These are phyloP conservation scores for Penicillium sp. DNA, from an alignment of 2,329 filamentous ascomycete genomes.

Conservation along the genomic window DNA sequence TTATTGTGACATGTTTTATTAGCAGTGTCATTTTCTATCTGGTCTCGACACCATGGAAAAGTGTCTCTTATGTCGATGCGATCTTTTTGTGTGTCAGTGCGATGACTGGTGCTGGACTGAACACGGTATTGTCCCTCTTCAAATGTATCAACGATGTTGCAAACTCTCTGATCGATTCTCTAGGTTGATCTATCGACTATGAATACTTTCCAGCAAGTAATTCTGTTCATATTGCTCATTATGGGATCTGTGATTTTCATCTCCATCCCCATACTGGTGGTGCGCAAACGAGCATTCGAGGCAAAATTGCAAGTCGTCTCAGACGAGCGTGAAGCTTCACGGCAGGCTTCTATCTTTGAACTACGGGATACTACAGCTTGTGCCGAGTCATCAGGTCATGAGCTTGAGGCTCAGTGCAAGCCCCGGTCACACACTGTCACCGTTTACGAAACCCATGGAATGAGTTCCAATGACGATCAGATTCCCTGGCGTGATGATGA, in stretches of 20 bases:
- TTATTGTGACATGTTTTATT: slow-evolving; percentile 57
- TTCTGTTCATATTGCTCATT: slow-evolving; percentile 66
- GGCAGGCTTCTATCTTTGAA: slow-evolving; percentile 11
- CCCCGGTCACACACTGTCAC: slow-evolving; percentile 1
- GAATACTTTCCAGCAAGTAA: slow-evolving; percentile 67
- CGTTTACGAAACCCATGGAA: slow-evolving; percentile 1
- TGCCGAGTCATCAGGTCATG: not conserved
- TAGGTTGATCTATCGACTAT: slow-evolving; percentile 55
- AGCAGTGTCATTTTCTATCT: slow-evolving; percentile 61
- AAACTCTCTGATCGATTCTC: slow-evolving; percentile 1
- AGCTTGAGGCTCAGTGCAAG: not conserved
- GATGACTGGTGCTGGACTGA: slow-evolving; percentile 68
- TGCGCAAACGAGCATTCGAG: slow-evolving; percentile 64
- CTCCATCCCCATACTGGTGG: slow-evolving; percentile 62
- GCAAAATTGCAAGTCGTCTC: slow-evolving; percentile 58
- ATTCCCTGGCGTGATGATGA: slow-evolving; percentile 33
- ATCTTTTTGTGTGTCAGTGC: slow-evolving; percentile 67
- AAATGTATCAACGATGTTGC: not conserved
- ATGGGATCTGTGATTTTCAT: slow-evolving; percentile 68
- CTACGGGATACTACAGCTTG: not conserved
- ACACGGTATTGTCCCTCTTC: slow-evolving; percentile 52
- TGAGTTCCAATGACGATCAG: slow-evolving; percentile 8
- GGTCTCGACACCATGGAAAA: slow-evolving; percentile 52
- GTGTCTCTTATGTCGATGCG: slow-evolving; percentile 63
- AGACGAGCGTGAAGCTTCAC: slow-evolving; percentile 26